phyloP scores from a whole-genome alignment of 352 stramenopile genomes.

The Phytophthora parvispora region DNA sequence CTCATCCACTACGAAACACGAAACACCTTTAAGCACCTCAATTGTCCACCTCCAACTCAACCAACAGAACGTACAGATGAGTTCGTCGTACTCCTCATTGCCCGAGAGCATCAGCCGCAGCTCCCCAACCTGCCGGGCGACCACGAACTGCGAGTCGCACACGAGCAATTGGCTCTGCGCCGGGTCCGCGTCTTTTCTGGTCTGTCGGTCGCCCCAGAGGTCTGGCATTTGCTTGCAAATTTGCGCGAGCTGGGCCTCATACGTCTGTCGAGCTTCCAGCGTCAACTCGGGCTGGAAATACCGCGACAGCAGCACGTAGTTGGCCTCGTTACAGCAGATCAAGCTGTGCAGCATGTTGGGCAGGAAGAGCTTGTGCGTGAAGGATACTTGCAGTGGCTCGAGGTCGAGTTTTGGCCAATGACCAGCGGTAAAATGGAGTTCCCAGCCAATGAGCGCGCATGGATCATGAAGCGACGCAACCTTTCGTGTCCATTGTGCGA shows the following conservation, averaged over 20 bases:
- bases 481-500: slow-evolving; percentile 32
- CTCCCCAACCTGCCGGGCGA: slow-evolving; percentile 66
- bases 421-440: not conserved
- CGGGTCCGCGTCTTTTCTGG: slow-evolving; percentile 17
- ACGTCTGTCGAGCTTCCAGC: slow-evolving; percentile 53
- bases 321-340: slow-evolving; percentile 71
- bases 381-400: not conserved
- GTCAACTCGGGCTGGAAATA: slow-evolving; percentile 69
- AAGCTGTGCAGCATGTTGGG: slow-evolving; percentile 73
- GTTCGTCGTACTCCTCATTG: slow-evolving; percentile 76
- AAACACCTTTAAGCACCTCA: slow-evolving; percentile 4
- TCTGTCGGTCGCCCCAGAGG: slow-evolving; percentile 36
- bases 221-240: slow-evolving; percentile 51
- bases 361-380: not conserved
- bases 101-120: slow-evolving; percentile 70
- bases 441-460: not conserved
- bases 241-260: slow-evolving; percentile 59
- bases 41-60: not conserved
- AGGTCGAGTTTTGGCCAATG: not conserved
- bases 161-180: slow-evolving; percentile 54
- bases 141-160: slow-evolving; percentile 68
- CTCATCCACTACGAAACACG: slow-evolving; percentile 57
- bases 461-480: slow-evolving; percentile 23
- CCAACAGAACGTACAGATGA: slow-evolving; percentile 59
- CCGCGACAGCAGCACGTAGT: slow-evolving; percentile 70